phyloP scores from a whole-genome alignment of 306 rosid genomes.

The Lithocarpus polystachyus region DNA sequence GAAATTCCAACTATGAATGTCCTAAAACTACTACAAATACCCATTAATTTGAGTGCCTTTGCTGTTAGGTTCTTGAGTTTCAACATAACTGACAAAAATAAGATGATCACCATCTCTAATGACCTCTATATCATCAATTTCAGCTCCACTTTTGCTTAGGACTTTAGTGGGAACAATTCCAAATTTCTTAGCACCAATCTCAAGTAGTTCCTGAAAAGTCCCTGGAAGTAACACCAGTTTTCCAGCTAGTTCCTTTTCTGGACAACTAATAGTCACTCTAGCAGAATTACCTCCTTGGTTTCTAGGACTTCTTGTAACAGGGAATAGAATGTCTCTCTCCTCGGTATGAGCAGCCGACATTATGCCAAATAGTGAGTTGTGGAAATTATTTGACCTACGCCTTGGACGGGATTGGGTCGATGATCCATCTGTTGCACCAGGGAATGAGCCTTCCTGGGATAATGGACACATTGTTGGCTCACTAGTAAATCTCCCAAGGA shows the following conservation, averaged over 20 bases:
- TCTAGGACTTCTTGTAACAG: slow-evolving; percentile 26
- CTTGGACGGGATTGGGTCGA: slow-evolving; percentile 51
- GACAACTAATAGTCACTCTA: slow-evolving; percentile 71
- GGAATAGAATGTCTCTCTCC: slow-evolving; percentile 38
- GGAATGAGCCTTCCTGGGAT: slow-evolving; percentile 39
- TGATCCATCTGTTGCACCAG: slow-evolving; percentile 31
- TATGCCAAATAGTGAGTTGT: slow-evolving; percentile 77
- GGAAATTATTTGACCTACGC: slow-evolving; percentile 58
- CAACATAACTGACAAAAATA: slow-evolving; percentile 36
- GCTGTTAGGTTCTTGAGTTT: slow-evolving; percentile 6
- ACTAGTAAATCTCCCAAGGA: slow-evolving; percentile 63
- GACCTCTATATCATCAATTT: slow-evolving; percentile 69
- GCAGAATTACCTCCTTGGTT: slow-evolving; percentile 7
- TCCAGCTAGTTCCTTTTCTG: slow-evolving; percentile 59
- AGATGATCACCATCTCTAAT: slow-evolving; percentile 90
- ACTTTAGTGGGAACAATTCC: slow-evolving; percentile 42
- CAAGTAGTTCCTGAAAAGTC: slow-evolving; percentile 59
- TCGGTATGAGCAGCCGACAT: slow-evolving; percentile 64
- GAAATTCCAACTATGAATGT: not conserved
- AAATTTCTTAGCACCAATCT: slow-evolving; percentile 67
- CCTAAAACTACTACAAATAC: not conserved
- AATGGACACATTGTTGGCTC: slow-evolving; percentile 63
- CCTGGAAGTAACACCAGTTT: slow-evolving; percentile 74
- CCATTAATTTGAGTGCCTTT: not conserved
- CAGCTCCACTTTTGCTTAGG: slow-evolving; percentile 61